Evolutionary conservation across 371 early-diverging fungal genomes (phyloP).

Genomic region (Syncephalastrum racemosum): DNA sequence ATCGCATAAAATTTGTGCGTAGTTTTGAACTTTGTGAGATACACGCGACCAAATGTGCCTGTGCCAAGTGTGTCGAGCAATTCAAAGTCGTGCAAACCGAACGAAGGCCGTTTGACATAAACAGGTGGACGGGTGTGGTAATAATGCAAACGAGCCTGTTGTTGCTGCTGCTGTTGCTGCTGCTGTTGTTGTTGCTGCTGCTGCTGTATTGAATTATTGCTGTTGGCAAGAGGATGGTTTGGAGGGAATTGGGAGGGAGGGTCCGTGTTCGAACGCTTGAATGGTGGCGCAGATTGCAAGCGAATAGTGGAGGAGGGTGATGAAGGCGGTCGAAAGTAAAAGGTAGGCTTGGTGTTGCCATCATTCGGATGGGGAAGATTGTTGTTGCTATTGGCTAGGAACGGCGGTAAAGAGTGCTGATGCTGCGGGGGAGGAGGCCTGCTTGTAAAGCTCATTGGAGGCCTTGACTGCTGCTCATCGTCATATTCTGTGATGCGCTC

Average conservation of each 20-base stretch:
- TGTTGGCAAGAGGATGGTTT: constrained; percentile 15
- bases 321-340: too few relatives aligned
- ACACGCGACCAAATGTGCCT: constrained; percentile 54
- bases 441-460: too few relatives aligned
- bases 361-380: too few relatives aligned
- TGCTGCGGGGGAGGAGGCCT: too few relatives aligned
- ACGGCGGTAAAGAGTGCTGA: too few relatives aligned
- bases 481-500: too few relatives aligned
- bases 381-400: too few relatives aligned
- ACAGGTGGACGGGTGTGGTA: constrained; percentile 41
- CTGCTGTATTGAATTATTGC: background rate
- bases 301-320: constrained; percentile 1
- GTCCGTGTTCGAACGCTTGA: constrained; percentile 12
- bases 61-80: constrained; percentile 44
- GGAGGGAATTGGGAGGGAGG: constrained; percentile 14
- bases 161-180: constrained; percentile 26
- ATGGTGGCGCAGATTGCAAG: constrained; percentile 13
- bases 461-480: too few relatives aligned
- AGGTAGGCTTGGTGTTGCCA: too few relatives aligned
- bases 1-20: constrained; percentile 84
- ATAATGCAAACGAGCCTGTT: constrained; percentile 34
- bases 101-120: constrained; percentile 42
- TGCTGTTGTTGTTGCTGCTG: constrained; percentile 6
- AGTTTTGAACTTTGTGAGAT: constrained; percentile 66
- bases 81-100: constrained; percentile 45